These are phyloP conservation scores for Comarum palustre DNA, from an alignment of 306 rosid genomes.

Conservation along the genomic window DNA sequence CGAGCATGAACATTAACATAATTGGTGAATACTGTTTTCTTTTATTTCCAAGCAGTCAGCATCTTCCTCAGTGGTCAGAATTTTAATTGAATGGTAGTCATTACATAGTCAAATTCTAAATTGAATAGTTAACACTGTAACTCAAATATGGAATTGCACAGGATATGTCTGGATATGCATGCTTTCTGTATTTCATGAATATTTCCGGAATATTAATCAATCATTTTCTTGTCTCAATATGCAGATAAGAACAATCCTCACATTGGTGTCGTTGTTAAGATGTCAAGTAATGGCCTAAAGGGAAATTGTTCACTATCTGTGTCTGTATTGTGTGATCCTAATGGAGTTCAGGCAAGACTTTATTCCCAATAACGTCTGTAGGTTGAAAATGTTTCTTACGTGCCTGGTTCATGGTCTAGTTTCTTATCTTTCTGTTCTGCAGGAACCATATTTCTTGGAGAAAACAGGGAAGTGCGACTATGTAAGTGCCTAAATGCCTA, in stretches of 20 bases:
- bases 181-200: slow-evolving; percentile 11
- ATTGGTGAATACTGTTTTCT: slow-evolving; percentile 51
- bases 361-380: slow-evolving; percentile 8
- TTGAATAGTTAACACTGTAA: slow-evolving; percentile 13
- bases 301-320: slow-evolving; percentile 81
- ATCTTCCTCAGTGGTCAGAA: neutral
- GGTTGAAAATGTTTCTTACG: slow-evolving; percentile 19
- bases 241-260: slow-evolving; percentile 76
- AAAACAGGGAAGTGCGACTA: slow-evolving; percentile 66
- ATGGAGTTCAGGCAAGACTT: slow-evolving; percentile 61
- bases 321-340: slow-evolving; percentile 63
- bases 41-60: neutral
- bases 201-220: slow-evolving; percentile 14
- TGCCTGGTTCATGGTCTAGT: slow-evolving; percentile 17
- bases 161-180: neutral
- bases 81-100: no score
- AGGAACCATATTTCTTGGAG: slow-evolving; percentile 61
- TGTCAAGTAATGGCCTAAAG: slow-evolving; percentile 53
- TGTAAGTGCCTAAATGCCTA: slow-evolving; percentile 52
- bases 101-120: neutral
- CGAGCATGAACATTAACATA: slow-evolving; percentile 46
- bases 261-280: slow-evolving; percentile 67
- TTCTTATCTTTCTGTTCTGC: slow-evolving; percentile 34
- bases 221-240: slow-evolving; percentile 27
- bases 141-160: slow-evolving; percentile 16